A percentile compares a stretch with the other conserved stretches of the same genome.
Evolutionary conservation across 768 basidiomycete genomes (phyloP).

Genomic region (Leccinum boreale): DNA sequence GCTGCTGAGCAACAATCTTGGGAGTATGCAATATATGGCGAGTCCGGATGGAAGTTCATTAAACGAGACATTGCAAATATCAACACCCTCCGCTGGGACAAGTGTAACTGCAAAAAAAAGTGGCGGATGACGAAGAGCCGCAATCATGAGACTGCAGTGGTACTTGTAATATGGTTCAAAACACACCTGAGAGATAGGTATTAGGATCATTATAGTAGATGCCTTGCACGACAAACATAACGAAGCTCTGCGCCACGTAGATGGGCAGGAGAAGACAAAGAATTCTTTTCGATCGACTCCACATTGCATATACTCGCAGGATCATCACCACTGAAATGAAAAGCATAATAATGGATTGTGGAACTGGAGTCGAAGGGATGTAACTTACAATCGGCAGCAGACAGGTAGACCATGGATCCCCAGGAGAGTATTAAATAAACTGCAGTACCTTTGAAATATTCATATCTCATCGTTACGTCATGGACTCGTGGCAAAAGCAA

Average conservation of each 20-base stretch:
- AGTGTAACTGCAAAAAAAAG: background rate
- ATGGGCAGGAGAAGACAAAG: conserved; percentile 2
- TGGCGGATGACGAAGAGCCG: background rate
- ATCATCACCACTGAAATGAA: conserved; percentile 12
- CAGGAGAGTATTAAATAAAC: background rate
- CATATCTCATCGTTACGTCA: background rate
- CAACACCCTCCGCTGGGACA: background rate
- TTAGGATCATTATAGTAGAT: conserved; percentile 5
- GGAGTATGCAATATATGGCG: background rate
- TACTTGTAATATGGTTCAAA: background rate
- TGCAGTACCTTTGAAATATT: background rate
- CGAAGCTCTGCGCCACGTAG: background rate
- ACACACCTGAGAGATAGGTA: conserved; percentile 4
- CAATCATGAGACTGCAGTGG: background rate
- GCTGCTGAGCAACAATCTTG: background rate
- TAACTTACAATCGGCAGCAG: conserved; percentile 11
- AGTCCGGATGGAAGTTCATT: background rate
- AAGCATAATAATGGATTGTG: background rate
- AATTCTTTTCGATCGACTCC: conserved; percentile 6
- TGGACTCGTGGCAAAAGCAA: background rate
- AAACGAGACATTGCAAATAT: background rate
- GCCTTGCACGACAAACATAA: background rate
- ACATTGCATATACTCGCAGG: conserved; percentile 14
- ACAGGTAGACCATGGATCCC: conserved; percentile 5
- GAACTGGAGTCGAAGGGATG: no score